Evolutionary conservation across 352 stramenopile species (phyloP), one percentile per base, ranked within the genome.

Genomic region (Phytophthora ohioensis): DNA sequence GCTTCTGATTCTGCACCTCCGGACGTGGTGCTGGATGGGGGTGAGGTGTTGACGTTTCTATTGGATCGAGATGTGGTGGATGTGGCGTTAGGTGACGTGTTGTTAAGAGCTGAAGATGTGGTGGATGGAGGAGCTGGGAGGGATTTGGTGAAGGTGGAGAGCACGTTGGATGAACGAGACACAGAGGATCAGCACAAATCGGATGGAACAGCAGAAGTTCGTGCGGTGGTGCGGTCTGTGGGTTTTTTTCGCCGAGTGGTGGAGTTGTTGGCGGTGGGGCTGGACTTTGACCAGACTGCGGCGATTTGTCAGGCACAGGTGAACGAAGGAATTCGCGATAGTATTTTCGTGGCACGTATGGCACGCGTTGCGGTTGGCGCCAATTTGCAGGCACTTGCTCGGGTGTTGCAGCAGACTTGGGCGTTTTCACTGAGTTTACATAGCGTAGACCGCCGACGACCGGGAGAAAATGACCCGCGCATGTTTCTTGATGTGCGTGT

Each of bases 31-130:
- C 9, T 52, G n/a, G 11, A 41, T 13, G 51, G 34, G 1, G 10
- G 31, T 6, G 34, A 51, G 12, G 48, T 30, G 45, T 12, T 49
- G 49, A 58, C 45, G 10, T 76, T 73, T 27, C 42, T 76, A 12
- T 52, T 76, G 17, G 63, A 76, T 62, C 69, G 63, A 65, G 52
- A 72, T 9, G 63, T 73, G 51, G 64, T 73, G 49, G 53, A 67
- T 38, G 60, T 70, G 27, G 60, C 39, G 21, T 51, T 75, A 35
- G 41, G 57, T n/a, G 41, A 67, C 15, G 41, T 70, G 7, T 10
- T 75, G 13, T 65, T 61, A 27, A 8, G 27, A 49, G 31, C 38
- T 17, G 65, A 68, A 56, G 57, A 58, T 52, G n/a, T 27, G 38
- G 32, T 39, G 34, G 52, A 52, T 49, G 34, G 13, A 32, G 51